Evolutionary conservation across 495 filamentous ascomycete genomes (phyloP).

Genomic region (Trichoderma parareesei): DNA sequence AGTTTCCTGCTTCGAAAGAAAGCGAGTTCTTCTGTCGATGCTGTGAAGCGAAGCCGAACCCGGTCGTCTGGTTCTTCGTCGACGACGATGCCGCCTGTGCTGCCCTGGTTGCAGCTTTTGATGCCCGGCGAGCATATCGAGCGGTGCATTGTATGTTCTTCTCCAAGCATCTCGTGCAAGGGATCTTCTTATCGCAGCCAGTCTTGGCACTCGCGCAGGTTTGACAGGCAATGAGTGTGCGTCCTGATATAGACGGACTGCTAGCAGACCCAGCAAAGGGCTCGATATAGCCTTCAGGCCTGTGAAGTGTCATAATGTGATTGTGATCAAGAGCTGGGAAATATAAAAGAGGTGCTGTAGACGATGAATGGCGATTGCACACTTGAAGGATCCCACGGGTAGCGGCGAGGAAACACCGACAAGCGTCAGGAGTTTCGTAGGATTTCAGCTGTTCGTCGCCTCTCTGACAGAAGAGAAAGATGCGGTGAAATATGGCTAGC

Average conservation of each 20-base stretch:
- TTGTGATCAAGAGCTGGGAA: slow-evolving; percentile 45
- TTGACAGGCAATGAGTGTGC: slow-evolving; percentile 47
- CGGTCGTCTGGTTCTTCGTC: not conserved
- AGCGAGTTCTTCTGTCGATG: not conserved
- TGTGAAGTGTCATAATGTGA: slow-evolving; percentile 47
- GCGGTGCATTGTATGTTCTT: slow-evolving; percentile 49
- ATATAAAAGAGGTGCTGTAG: not conserved
- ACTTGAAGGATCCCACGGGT: too few species aligned
- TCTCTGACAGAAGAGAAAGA: too few species aligned
- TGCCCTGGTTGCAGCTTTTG: slow-evolving; percentile 38
- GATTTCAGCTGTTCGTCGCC: too few species aligned
- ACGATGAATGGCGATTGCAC: too few species aligned
- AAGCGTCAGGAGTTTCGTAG: too few species aligned
- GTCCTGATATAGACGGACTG: slow-evolving; percentile 24
- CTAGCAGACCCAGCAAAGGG: slow-evolving; percentile 27
- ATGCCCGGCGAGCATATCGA: slow-evolving; percentile 47
- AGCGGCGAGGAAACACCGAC: too few species aligned
- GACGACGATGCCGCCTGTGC: slow-evolving; percentile 25
- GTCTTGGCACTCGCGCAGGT: slow-evolving; percentile 56
- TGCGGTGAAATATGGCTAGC: too few species aligned
- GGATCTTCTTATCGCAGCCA: slow-evolving; percentile 59
- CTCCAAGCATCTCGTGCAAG: slow-evolving; percentile 49
- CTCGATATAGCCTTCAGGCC: slow-evolving; percentile 34
- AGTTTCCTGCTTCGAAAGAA: not conserved
- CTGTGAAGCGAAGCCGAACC: not conserved